phyloP scores from a whole-genome alignment of 2,329 filamentous ascomycete genomes.

The Beauveria scarabaeidicola region DNA sequence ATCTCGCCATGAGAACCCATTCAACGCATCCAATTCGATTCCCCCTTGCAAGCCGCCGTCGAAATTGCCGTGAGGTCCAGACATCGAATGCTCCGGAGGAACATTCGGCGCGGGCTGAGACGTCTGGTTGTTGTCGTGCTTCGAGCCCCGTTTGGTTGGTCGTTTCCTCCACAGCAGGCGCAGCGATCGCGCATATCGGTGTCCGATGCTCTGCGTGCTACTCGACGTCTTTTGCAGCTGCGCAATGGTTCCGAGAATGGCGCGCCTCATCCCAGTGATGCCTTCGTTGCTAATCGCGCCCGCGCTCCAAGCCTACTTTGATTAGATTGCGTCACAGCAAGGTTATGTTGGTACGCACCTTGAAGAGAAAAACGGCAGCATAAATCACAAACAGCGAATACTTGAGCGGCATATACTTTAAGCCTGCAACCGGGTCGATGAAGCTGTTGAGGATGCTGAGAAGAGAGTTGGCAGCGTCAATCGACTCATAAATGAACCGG shows the following conservation, averaged over 20 bases:
- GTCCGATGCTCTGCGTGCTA: conserved; percentile 50
- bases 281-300: conserved; percentile 49
- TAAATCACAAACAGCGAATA: conserved; percentile 57
- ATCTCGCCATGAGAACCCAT: conserved; percentile 55
- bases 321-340: neutral
- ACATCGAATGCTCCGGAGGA: conserved; percentile 18
- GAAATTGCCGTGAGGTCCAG: conserved; percentile 10
- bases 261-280: conserved; percentile 45
- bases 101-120: conserved; percentile 20
- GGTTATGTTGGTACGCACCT: conserved; percentile 30
- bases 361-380: conserved; percentile 57
- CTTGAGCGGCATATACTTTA: conserved; percentile 56
- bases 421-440: conserved; percentile 48
- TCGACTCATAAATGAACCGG: conserved; percentile 57
- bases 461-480: conserved; percentile 55
- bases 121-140: conserved; percentile 12
- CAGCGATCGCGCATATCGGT: conserved; percentile 52
- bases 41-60: conserved; percentile 16
- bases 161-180: conserved; percentile 48
- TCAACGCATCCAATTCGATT: conserved; percentile 35
- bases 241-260: conserved; percentile 50
- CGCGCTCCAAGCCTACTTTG: conserved; percentile 42
- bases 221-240: conserved; percentile 50
- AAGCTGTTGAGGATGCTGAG: conserved; percentile 51
- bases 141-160: conserved; percentile 12